Conservation (phyloP, 192 early-diverging fungal species). For the Podila clonocystis region DNA sequence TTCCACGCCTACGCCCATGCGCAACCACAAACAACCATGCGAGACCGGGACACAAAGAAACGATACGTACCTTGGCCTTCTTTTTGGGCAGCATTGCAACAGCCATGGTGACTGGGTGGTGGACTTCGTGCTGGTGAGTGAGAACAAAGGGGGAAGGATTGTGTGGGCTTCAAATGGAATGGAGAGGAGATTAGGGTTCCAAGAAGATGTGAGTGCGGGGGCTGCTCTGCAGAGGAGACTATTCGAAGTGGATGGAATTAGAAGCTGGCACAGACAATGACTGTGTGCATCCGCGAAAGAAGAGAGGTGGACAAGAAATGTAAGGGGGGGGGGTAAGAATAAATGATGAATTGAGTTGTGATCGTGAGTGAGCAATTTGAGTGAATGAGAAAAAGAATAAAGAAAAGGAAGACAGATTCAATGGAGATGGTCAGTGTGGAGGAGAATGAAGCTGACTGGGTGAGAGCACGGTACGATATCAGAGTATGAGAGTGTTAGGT, state of each 20-base stretch:
- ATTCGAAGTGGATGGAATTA: background rate
- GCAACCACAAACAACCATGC: background rate
- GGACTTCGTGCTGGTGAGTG: background rate
- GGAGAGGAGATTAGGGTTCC: background rate
- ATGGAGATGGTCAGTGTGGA: background rate
- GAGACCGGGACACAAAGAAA: background rate
- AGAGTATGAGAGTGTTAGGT: too few species aligned
- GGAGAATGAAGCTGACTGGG: background rate
- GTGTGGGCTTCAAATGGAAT: background rate
- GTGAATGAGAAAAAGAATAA: background rate
- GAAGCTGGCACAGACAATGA: background rate
- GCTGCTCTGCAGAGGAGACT: background rate
- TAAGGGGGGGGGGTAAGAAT: background rate
- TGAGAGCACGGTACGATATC: background rate
- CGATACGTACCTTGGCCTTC: slow-evolving; percentile 26
- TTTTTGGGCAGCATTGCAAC: slow-evolving; percentile 28
- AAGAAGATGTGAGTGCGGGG: background rate
- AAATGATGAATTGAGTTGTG: background rate
- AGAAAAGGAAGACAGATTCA: background rate
- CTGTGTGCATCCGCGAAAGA: background rate
- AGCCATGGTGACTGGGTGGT: slow-evolving; percentile 8
- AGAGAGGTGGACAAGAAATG: background rate
- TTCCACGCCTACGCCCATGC: background rate
- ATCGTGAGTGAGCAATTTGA: background rate
- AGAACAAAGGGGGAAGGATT: background rate